phyloP scores from a whole-genome alignment of 345 rosid genomes.

The Eucalyptus grandis region DNA sequence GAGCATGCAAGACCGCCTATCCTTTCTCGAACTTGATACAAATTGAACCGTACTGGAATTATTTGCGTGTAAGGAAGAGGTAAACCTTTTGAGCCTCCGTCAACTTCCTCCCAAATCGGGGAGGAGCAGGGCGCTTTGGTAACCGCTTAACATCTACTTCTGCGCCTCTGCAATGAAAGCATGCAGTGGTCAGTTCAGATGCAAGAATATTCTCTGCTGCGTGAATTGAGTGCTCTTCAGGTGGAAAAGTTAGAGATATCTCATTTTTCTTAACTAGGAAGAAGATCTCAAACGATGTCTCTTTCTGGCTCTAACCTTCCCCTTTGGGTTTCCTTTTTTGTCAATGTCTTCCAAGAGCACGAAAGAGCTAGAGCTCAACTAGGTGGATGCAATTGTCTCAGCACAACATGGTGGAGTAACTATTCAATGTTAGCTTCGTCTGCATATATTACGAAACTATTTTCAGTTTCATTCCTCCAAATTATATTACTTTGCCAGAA shows the following conservation, averaged over 20 bases:
- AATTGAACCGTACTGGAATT: background rate
- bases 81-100: conserved; percentile 78
- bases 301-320: background rate
- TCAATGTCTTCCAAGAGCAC: background rate
- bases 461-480: background rate
- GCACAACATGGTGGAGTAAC: background rate
- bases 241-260: background rate
- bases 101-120: conserved; percentile 88
- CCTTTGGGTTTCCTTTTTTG: background rate
- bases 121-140: conserved; percentile 91
- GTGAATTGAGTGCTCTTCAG: background rate
- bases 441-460: background rate
- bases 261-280: background rate
- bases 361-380: background rate
- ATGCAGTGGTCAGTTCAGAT: background rate
- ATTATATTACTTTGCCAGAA: background rate
- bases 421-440: background rate
- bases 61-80: background rate
- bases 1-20: background rate
- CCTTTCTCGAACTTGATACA: background rate
- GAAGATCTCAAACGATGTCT: background rate
- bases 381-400: background rate
- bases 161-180: conserved; percentile 49
- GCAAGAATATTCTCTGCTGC: background rate
- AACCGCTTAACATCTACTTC: conserved; percentile 80